Conservation (phyloP, 2,329 filamentous ascomycete genomes). For the Fusarium euwallaceae region DNA sequence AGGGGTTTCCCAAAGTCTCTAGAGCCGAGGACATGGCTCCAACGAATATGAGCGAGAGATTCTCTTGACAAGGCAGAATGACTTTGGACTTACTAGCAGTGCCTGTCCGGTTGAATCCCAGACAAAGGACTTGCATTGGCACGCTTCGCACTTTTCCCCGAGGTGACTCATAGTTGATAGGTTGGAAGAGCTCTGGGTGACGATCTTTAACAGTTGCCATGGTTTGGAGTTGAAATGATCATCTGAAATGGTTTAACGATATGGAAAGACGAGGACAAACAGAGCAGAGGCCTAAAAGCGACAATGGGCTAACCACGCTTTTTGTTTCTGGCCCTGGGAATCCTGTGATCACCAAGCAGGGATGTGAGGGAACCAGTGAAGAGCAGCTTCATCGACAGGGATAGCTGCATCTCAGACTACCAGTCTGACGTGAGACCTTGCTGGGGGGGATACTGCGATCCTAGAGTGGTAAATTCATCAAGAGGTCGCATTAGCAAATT, state of each 20-base stretch:
- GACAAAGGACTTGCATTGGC: slow-evolving; percentile 37
- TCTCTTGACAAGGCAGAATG: accelerated
- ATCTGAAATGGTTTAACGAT: neutral
- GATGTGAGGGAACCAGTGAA: neutral
- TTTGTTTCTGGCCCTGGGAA: neutral
- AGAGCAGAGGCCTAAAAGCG: neutral
- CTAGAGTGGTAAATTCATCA: no score
- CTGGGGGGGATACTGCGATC: no score
- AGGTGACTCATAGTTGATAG: slow-evolving; percentile 33
- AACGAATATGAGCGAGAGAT: neutral
- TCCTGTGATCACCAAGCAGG: neutral
- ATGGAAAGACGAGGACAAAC: neutral
- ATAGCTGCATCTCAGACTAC: neutral
- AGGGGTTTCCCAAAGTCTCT: slow-evolving; percentile 31
- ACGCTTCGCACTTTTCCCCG: slow-evolving; percentile 31
- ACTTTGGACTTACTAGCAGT: slow-evolving; percentile 29
- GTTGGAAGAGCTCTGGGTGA: slow-evolving; percentile 37
- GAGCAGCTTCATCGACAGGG: neutral
- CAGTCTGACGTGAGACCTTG: neutral
- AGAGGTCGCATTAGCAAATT: no score
- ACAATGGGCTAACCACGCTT: neutral
- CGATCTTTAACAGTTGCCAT: slow-evolving; percentile 36
- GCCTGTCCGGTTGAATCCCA: slow-evolving; percentile 40
- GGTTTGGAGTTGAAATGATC: neutral
- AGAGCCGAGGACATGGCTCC: slow-evolving; percentile 34